These are phyloP conservation scores for Hypomontagnella submonticulosa DNA, from an alignment of 495 filamentous ascomycete genomes.

Conservation along the genomic window DNA sequence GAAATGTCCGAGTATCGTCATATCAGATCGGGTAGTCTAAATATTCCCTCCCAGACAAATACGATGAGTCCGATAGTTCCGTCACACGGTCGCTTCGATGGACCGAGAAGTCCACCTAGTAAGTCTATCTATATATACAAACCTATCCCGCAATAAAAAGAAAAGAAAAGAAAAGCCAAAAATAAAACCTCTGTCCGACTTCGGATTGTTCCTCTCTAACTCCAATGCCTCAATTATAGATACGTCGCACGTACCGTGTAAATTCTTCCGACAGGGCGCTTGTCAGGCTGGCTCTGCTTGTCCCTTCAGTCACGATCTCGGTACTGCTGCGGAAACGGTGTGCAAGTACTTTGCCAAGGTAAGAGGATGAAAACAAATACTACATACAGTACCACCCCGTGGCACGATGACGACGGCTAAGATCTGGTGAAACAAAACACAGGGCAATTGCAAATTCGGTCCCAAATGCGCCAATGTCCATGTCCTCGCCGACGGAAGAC, in stretches of 20 bases:
- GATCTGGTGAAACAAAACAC: slow-evolving; percentile 41
- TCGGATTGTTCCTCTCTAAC: slow-evolving; percentile 13
- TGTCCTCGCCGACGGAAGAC: slow-evolving; percentile 90
- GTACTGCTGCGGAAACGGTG: slow-evolving; percentile 79
- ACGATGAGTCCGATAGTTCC: slow-evolving; percentile 57
- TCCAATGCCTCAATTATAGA: slow-evolving; percentile 65
- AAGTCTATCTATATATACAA: slow-evolving; percentile 46
- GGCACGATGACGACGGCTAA: slow-evolving; percentile 46
- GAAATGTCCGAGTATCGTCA: slow-evolving; percentile 62
- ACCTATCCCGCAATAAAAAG: too few relatives aligned
- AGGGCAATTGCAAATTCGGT: slow-evolving; percentile 99
- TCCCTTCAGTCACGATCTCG: slow-evolving; percentile 92
- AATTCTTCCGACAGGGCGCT: slow-evolving; percentile 95
- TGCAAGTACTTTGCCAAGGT: slow-evolving; percentile 99
- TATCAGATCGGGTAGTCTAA: slow-evolving; percentile 63
- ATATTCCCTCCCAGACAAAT: slow-evolving; percentile 57
- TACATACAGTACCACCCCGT: slow-evolving; percentile 2
- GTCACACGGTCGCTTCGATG: slow-evolving; percentile 65
- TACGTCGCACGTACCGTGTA: slow-evolving; percentile 97
- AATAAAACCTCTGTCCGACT: neutral
- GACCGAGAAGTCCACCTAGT: slow-evolving; percentile 87
- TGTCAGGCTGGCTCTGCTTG: slow-evolving; percentile 97
- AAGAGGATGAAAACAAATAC: slow-evolving; percentile 45
- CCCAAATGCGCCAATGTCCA: slow-evolving; percentile 96
- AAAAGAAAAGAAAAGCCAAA: neutral